A percentile compares a stretch with the other conserved stretches of the same genome.
phyloP scores from a whole-genome alignment of 2,329 filamentous ascomycete species.

The Fonsecaea erecta region DNA sequence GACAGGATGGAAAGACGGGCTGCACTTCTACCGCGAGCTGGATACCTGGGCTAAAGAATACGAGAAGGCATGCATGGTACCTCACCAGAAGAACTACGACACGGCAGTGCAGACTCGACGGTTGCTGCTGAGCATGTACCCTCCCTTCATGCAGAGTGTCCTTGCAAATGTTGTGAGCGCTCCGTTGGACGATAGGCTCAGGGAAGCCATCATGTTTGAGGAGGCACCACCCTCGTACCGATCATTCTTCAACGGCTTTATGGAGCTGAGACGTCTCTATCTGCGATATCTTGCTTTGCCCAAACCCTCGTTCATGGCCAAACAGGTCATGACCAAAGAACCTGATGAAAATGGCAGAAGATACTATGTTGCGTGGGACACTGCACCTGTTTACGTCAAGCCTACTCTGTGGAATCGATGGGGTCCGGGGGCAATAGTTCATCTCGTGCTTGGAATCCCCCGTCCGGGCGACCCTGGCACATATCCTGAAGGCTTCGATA shows the following conservation, averaged over 20 bases:
- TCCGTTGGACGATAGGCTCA: conserved; percentile 67
- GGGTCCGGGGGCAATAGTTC: conserved; percentile 61
- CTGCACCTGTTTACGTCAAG: conserved; percentile 68
- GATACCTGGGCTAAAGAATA: conserved; percentile 56
- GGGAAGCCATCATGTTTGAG: conserved; percentile 67
- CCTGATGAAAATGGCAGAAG: conserved; percentile 60
- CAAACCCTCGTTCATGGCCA: conserved; percentile 49
- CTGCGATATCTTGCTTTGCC: conserved; percentile 66
- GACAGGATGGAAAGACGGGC: conserved; percentile 51
- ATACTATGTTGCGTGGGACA: conserved; percentile 58
- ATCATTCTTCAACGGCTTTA: conserved; percentile 51
- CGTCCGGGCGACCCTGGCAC: conserved; percentile 55
- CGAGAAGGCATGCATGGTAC: conserved; percentile 61
- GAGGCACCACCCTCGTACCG: conserved; percentile 44
- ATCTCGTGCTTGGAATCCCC: conserved; percentile 51
- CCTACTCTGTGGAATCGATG: conserved; percentile 66
- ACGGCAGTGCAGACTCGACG: conserved; percentile 63
- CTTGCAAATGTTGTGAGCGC: conserved; percentile 59
- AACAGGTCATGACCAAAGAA: conserved; percentile 49
- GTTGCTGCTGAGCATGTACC: conserved; percentile 64
- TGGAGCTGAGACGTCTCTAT: conserved; percentile 60
- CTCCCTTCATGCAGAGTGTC: conserved; percentile 50
- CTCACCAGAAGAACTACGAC: conserved; percentile 39
- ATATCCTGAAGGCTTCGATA: conserved; percentile 54
- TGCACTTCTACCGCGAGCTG: conserved; percentile 54